Evolutionary conservation across 1,284 basidiomycete genomes (phyloP), one percentile per base, ranked within the genome.

Genomic region (Phlebopus sp.): DNA sequence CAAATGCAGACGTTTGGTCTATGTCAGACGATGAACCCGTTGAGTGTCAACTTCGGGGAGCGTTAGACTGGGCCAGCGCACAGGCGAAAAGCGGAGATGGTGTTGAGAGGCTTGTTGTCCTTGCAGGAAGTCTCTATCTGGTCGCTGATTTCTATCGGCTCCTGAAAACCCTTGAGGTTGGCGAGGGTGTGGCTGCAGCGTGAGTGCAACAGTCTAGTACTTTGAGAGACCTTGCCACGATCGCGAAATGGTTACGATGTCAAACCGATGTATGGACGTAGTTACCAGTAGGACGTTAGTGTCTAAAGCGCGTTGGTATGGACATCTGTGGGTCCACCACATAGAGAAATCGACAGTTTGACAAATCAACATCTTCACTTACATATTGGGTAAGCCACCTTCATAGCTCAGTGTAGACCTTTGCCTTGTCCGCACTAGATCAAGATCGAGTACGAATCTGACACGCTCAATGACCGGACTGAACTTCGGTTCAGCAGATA

Each of bases 71-170:
- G 79, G 68, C 71, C 18, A 67, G 71, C 23, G 37, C 45, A 34
- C 56, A 47, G 13, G 37, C 43, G 43, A 21, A 42, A 23, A 25
- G 31, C 38, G 10, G 46, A 44, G 44, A 50, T 44, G 51, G 52
- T 49, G 21, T 56, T 45, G 15, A 59, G 58, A 69, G 70, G 21
- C 58, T 89, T 49, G 75, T 86, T 0, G 77, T 94, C 5, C 62
- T 95, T 1, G 86, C 90, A n/a, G 93, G 93, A 19, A 97, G 93
- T 66, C 64, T 96, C 58, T 97, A 96, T 68, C 77, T 95, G 38
- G 88, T 92, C 2, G 91, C 91, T 14, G 93, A 96, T 70, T 81
- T 92, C 49, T 95, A 94, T 71, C 73, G 91, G 48, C 56, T 86
- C 42, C 23, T 60, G 34, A 40, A 45, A 42, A 7, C 27, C 23